Percentiles rank a stretch among this genome's conserved stretches.
Conservation (phyloP, 345 rosid species). For the Populus pruinosa region DNA sequence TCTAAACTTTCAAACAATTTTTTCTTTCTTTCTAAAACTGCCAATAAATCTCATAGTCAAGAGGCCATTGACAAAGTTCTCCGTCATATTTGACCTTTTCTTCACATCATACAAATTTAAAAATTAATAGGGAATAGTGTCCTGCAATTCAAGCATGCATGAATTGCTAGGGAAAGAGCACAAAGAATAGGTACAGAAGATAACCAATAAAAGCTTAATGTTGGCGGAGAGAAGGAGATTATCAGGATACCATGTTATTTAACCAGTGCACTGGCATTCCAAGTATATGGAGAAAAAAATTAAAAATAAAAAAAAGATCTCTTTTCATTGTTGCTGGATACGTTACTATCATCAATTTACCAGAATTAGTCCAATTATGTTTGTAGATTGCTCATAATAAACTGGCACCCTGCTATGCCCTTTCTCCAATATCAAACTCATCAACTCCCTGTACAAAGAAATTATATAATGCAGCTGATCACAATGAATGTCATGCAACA, state of each 20-base stretch:
- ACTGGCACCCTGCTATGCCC: slow-evolving; percentile 99
- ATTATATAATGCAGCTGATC: slow-evolving; percentile 16
- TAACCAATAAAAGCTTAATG: background rate
- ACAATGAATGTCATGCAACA: slow-evolving; percentile 11
- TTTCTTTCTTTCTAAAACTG: too few relatives aligned
- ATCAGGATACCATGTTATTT: background rate
- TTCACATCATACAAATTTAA: background rate
- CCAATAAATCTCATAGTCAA: background rate
- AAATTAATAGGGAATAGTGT: background rate
- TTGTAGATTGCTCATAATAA: slow-evolving; percentile 80
- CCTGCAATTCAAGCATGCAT: background rate
- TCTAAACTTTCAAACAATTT: too few relatives aligned
- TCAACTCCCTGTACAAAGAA: slow-evolving; percentile 48
- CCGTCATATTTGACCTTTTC: background rate
- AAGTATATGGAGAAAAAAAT: background rate
- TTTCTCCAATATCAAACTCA: slow-evolving; percentile 82
- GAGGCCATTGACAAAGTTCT: background rate
- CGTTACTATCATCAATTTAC: slow-evolving; percentile 26
- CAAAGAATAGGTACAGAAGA: background rate
- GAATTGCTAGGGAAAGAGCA: background rate
- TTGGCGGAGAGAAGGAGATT: background rate
- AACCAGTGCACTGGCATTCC: background rate
- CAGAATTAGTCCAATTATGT: slow-evolving; percentile 89
- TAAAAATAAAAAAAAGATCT: background rate
- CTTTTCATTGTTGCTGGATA: background rate